Base-by-base conservation (phyloP, 345 rosid species). In the Aquilaria sinensis region DNA sequence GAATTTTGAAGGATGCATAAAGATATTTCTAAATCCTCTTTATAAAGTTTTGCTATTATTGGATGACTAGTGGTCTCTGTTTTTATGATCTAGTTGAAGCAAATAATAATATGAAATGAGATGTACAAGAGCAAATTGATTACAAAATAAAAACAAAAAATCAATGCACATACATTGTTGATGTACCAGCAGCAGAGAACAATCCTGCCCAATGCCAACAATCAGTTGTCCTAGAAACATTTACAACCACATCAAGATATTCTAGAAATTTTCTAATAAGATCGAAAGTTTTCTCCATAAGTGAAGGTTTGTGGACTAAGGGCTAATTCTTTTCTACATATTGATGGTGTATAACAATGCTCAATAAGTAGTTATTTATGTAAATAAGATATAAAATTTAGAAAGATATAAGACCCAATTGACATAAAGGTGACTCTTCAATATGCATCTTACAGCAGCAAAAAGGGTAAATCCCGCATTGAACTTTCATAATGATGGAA, bases 201-300 rank as follows among this genome's bases (percentile, higher is more conserved):
- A 94, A 73, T 80, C 90, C 92, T n/a, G 96, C 87, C 99, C 99
- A 94, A 70, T 94, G 93, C 56, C 99, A 89, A 60, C 95, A 97
- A 75, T 94, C 97, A 46, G 97, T 94, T 83, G 90, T 90, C 68
- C 99, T 94, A 49, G 99, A 96, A 76, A 94, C 99, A 76, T 90
- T 94, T 53, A 94, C 99, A 48, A 94, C 99, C 65, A 94, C 96
- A 72, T 94, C 96, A 68, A 81, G 86, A 71, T 90, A 94, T 73
- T 90, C 97, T 0, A 95, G 83, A 65, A 94, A 94, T 56, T 86
- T 81, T 72, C 82, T 90, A 16, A 94, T 90, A 75, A 90, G 76
- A 78, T 90, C 83, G 66, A 97, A 94, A 31, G 99, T 82, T 78
- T 86, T 94, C 77, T 85, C 87, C 88, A 94, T 71, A 68, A 90